Evolutionary conservation across 2,329 filamentous ascomycete genomes (phyloP).

Genomic region (Aspergillus sp.): DNA sequence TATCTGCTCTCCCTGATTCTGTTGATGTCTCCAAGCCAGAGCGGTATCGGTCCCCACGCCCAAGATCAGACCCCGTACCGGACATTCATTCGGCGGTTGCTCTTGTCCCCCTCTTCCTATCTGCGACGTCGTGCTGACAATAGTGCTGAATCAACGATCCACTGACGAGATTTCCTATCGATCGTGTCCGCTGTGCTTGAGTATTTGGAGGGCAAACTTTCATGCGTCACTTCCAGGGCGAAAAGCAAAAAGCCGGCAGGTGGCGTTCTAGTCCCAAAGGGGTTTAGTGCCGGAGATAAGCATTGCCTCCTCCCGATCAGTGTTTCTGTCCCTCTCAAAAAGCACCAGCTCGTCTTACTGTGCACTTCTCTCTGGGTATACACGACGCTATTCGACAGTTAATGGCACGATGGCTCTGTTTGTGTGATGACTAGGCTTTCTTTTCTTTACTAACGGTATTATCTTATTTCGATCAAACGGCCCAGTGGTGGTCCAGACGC

Average conservation of each 20-base stretch:
- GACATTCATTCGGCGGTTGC: conserved; percentile 19
- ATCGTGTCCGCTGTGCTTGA: too few relatives aligned
- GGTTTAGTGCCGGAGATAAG: conserved; percentile 9
- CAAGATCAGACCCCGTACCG: conserved; percentile 12
- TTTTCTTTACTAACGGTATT: too few relatives aligned
- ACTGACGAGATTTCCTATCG: not conserved
- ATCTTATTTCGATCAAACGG: too few relatives aligned
- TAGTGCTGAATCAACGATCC: not conserved
- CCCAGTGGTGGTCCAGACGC: not conserved
- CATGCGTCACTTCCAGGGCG: not conserved
- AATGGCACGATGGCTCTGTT: not conserved
- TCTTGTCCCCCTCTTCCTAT: not conserved
- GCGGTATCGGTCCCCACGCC: conserved; percentile 18
- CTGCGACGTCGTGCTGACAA: not conserved
- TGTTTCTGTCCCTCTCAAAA: not conserved
- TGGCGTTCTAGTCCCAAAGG: conserved; percentile 15
- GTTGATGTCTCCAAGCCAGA: conserved; percentile 4
- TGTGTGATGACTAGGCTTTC: not conserved
- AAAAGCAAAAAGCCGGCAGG: conserved; percentile 9
- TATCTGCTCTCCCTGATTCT: conserved; percentile 3
- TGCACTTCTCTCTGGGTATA: too few relatives aligned
- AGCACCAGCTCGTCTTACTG: not conserved
- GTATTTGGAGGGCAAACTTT: too few relatives aligned
- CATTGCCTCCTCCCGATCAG: not conserved
- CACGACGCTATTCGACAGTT: not conserved